Percentiles rank a stretch among this genome's conserved stretches.
Evolutionary conservation across 1,139 yeast species (phyloP).

Genomic region (Taiozyma onychis): DNA sequence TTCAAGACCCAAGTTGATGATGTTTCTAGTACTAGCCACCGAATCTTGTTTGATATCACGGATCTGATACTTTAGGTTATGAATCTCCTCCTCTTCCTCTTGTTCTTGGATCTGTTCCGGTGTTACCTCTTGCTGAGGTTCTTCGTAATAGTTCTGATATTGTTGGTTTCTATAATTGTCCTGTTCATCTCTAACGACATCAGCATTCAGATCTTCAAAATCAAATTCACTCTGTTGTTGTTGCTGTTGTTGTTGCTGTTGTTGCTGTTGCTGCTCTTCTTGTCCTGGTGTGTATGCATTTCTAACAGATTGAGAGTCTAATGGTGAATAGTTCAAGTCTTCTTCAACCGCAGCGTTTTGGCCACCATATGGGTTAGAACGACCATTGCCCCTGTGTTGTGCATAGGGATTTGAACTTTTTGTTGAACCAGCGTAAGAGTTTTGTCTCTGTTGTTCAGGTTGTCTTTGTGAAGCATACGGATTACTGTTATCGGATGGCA

Average conservation of each 20-base stretch:
- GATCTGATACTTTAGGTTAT: conserved; percentile 79
- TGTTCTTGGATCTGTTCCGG: conserved; percentile 39
- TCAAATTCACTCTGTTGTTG: conserved; percentile 1
- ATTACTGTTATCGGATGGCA: neutral
- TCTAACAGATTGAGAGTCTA: neutral
- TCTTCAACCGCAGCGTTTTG: conserved; percentile 2
- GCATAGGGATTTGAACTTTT: neutral
- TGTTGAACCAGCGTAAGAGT: neutral
- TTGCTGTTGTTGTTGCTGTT: conserved; percentile 1
- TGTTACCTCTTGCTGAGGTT: conserved; percentile 7
- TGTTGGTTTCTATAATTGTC: conserved; percentile 36
- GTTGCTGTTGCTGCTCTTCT: conserved; percentile 1
- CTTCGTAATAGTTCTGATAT: conserved; percentile 28
- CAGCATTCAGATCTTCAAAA: conserved; percentile 7
- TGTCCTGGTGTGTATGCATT: neutral
- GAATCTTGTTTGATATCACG: conserved; percentile 85
- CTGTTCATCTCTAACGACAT: conserved; percentile 44
- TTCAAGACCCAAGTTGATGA: conserved; percentile 81
- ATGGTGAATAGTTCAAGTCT: conserved; percentile 4
- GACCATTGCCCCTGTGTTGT: neutral
- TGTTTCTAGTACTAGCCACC: conserved; percentile 78
- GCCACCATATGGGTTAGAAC: neutral
- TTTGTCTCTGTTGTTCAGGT: neutral
- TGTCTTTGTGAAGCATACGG: conserved; percentile 1
- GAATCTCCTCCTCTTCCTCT: conserved; percentile 84